These are phyloP conservation scores for Phtheirospermum japonicum DNA, from an alignment of 257 asterid genomes.

Conservation along the genomic window DNA sequence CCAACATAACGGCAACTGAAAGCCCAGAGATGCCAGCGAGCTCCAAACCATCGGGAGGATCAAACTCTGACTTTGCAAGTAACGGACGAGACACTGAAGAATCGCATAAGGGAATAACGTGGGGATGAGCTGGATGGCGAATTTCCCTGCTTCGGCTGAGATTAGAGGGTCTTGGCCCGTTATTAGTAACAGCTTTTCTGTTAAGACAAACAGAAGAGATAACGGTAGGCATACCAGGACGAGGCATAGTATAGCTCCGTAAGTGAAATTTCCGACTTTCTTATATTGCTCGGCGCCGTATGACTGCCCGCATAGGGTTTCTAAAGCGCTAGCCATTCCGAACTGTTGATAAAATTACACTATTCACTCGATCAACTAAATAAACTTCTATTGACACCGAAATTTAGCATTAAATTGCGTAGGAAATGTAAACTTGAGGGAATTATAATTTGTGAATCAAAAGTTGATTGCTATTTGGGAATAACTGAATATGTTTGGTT, in stretches of 20 bases:
- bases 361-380: neutral
- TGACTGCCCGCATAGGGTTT: conserved; percentile 89
- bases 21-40: conserved; percentile 52
- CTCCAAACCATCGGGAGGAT: conserved; percentile 65
- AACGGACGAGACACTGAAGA: conserved; percentile 68
- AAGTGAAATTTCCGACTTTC: conserved; percentile 53
- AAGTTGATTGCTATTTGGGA: too few relatives aligned
- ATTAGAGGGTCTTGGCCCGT: conserved; percentile 70
- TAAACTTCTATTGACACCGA: neutral
- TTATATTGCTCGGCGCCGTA: conserved; percentile 69
- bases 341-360: too few relatives aligned
- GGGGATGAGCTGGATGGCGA: conserved; percentile 61
- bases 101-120: conserved; percentile 66
- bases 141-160: conserved; percentile 64
- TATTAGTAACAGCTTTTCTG: conserved; percentile 48
- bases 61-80: conserved; percentile 72
- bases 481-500: too few relatives aligned
- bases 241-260: conserved; percentile 54
- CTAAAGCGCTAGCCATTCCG: conserved; percentile 85
- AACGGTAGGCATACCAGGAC: conserved; percentile 57
- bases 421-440: too few relatives aligned
- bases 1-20: conserved; percentile 72
- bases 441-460: too few relatives aligned
- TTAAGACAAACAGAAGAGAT: conserved; percentile 50
- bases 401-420: too few relatives aligned